phyloP scores from a whole-genome alignment of 2,329 filamentous ascomycete genomes.

The Ophiostoma fasciatum region DNA sequence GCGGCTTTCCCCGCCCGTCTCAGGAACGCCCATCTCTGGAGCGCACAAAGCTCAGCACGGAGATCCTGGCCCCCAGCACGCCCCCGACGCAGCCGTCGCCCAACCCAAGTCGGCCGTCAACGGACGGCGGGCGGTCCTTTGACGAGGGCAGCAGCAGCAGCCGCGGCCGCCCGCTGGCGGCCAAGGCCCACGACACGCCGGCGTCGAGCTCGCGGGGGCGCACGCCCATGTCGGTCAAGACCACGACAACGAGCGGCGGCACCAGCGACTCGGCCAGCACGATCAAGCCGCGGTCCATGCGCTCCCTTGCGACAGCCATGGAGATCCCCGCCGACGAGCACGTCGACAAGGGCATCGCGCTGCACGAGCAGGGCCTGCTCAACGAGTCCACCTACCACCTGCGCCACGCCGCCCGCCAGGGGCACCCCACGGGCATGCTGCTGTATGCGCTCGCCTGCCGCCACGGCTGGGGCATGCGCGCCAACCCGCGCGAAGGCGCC shows the following conservation, averaged over 20 bases:
- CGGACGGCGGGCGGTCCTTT: conserved; percentile 27
- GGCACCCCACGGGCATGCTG: conserved; percentile 87
- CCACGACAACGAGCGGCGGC: conserved; percentile 34
- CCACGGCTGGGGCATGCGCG: conserved; percentile 95
- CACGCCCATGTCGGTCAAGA: conserved; percentile 27
- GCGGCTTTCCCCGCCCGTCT: conserved; percentile 29
- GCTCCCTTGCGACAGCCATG: conserved; percentile 40
- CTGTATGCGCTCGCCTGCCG: conserved; percentile 88
- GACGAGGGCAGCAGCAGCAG: no score
- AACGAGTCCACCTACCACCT: conserved; percentile 96
- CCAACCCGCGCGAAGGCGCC: conserved; percentile 80
- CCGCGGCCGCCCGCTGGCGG: conserved; percentile 29
- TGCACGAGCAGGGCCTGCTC: conserved; percentile 74
- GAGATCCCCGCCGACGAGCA: conserved; percentile 79
- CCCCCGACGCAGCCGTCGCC: conserved; percentile 29
- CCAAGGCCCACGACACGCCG: conserved; percentile 23
- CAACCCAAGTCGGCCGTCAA: conserved; percentile 29
- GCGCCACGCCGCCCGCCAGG: conserved; percentile 70
- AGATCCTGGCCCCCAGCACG: conserved; percentile 27
- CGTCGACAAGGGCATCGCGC: conserved; percentile 74
- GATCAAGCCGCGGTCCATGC: conserved; percentile 28
- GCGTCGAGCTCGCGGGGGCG: conserved; percentile 24
- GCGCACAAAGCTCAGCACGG: conserved; percentile 33
- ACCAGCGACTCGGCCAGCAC: conserved; percentile 43
- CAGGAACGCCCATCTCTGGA: conserved; percentile 34